Conservation (phyloP, 2,329 filamentous ascomycete species). For the Teratosphaeria nubilosa region DNA sequence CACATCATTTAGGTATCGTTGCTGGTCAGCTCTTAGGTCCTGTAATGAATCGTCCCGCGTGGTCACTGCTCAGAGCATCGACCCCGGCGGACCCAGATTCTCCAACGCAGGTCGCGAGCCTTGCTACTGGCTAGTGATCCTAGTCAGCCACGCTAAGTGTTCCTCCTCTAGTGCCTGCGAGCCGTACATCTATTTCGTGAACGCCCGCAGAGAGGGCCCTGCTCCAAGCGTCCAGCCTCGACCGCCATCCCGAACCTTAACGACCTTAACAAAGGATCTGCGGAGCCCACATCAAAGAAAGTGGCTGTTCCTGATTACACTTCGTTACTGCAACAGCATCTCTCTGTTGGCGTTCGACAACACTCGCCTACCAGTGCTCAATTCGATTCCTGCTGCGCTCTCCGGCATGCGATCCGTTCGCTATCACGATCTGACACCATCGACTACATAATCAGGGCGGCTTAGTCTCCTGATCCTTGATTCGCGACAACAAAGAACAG, state of each 20-base stretch:
- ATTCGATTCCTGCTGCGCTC: not conserved
- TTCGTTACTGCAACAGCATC: not conserved
- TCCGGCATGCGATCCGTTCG: not conserved
- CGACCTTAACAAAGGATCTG: constrained; percentile 43
- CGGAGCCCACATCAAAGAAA: constrained; percentile 28
- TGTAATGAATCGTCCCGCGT: constrained; percentile 9
- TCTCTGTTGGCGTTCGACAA: not conserved
- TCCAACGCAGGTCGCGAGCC: constrained; percentile 8
- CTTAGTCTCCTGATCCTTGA: constrained; percentile 20
- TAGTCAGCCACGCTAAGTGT: constrained; percentile 17
- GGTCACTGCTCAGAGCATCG: constrained; percentile 14
- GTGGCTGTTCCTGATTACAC: constrained; percentile 6
- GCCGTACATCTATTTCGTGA: constrained; percentile 18
- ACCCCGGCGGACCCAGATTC: constrained; percentile 18
- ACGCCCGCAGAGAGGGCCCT: constrained; percentile 17
- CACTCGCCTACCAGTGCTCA: not conserved
- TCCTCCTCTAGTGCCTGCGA: constrained; percentile 8
- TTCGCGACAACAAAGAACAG: constrained; percentile 25
- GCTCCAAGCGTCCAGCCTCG: constrained; percentile 35
- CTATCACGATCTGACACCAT: not conserved
- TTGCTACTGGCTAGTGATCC: constrained; percentile 14
- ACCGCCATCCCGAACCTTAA: constrained; percentile 40
- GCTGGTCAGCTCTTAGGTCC: constrained; percentile 3
- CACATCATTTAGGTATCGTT: constrained; percentile 2
- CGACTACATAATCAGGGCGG: constrained; percentile 18